Base-by-base conservation (phyloP, 441 rosid genomes). In the Brassica balearica region DNA sequence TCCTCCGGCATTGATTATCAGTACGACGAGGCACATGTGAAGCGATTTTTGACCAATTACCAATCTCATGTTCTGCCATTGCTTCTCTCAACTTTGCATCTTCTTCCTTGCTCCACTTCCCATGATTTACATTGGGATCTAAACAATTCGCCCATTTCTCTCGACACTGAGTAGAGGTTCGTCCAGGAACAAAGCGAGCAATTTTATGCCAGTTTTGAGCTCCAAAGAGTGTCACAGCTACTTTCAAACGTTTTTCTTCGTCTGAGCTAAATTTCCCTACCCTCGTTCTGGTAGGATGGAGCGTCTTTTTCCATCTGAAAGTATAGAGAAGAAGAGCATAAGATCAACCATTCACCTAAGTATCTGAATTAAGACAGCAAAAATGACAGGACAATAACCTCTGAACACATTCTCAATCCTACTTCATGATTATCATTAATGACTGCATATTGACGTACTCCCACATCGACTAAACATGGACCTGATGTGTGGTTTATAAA, bases 121-220 rank as follows among this genome's bases (percentile, higher is more conserved):
- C 82, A 70, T 70, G 68, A 64, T 85, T 91, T 82, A 94, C 73
- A 6, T 88, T 83, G 46, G 99, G 98, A 86, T 94, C 92, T 74
- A 89, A 88, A 41, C 25, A 38, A 76, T 96, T 94, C 69, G 81
- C 87, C 99, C 98, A 96, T 82, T 97, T 93, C 82, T 93, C 99
- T 76, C 97, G 84, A 84, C 99, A 95, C 72, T 91, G 93, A 68
- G 78, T 83, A 46, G 80, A 86, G 61, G 88, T 85, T 78, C 98
- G 90, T 58, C 98, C 98, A 11, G 94, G 95, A 68, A 95, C 92
- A 86, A 90, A 88, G 25, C 83, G 85, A 53, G 93, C 89, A 72
- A 93, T 87, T 69, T 92, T 94, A 68, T 69, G 82, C 98, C 97
- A 95, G 84, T 88, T 89, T 82, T 84, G 89, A 25, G 92, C 81